Percentiles rank a stretch among this genome's conserved stretches.
phyloP scores from a whole-genome alignment of 2,329 filamentous ascomycete species.

The Neofusicoccum sp. region DNA sequence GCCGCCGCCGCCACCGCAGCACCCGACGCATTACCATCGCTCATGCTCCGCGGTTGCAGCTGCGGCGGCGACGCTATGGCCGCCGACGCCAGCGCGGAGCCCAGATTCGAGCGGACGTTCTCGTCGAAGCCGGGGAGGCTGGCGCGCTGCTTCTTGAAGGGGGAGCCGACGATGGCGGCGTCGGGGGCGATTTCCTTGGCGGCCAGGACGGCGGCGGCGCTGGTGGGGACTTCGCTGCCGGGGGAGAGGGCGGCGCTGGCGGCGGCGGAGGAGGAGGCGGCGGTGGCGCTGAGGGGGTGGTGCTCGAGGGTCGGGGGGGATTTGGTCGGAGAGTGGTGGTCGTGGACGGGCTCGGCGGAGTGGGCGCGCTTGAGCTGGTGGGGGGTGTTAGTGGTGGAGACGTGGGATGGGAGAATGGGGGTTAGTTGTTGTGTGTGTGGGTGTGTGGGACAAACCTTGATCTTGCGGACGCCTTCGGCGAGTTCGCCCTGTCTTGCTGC shows the following conservation, averaged over 20 bases:
- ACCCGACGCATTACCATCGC: slow-evolving; percentile 1
- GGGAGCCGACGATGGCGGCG: slow-evolving; percentile 58
- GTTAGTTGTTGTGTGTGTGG: background rate
- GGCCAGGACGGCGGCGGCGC: slow-evolving; percentile 1
- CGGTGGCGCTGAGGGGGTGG: slow-evolving; percentile 22
- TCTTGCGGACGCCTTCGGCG: slow-evolving; percentile 76
- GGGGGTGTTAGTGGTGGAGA: slow-evolving; percentile 29
- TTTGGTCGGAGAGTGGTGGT: slow-evolving; percentile 22
- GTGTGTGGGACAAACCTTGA: slow-evolving; percentile 59
- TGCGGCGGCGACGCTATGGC: background rate
- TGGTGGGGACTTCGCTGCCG: slow-evolving; percentile 20
- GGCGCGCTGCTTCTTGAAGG: slow-evolving; percentile 72
- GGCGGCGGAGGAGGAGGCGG: slow-evolving; percentile 27
- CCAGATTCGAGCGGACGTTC: background rate
- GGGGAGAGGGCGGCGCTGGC: slow-evolving; percentile 24
- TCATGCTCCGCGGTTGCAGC: slow-evolving; percentile 9
- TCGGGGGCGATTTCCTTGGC: slow-evolving; percentile 47
- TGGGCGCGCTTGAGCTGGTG: slow-evolving; percentile 75
- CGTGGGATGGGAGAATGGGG: background rate
- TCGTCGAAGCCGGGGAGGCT: slow-evolving; percentile 55
- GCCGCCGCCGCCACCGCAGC: background rate
- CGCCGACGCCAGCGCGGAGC: background rate
- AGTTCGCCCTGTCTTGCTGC: slow-evolving; percentile 70
- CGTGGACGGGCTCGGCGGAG: slow-evolving; percentile 65
- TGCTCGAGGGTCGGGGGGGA: slow-evolving; percentile 21